Percentiles rank a stretch among this genome's conserved stretches.
Conservation (phyloP, 1,284 basidiomycete species). For the Termitomyces sp. region DNA sequence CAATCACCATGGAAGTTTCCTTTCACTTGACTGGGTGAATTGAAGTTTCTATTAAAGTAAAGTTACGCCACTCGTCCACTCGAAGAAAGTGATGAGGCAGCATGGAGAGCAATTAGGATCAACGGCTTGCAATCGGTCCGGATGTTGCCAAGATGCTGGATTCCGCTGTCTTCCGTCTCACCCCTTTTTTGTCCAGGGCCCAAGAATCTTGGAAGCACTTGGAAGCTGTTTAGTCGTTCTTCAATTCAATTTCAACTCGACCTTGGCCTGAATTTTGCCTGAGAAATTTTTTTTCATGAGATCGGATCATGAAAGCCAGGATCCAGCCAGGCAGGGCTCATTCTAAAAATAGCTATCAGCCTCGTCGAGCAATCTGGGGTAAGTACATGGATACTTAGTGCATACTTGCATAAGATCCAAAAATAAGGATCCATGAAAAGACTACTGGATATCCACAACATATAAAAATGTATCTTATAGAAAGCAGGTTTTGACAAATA, state of each 20-base stretch:
- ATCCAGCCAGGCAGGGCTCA: neutral
- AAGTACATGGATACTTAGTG: no score
- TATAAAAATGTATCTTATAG: neutral
- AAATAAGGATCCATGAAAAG: no score
- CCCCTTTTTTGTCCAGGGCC: neutral
- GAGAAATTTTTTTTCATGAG: neutral
- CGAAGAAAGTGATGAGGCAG: neutral
- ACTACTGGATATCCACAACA: no score
- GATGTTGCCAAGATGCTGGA: neutral
- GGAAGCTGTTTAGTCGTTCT: neutral
- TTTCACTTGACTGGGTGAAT: neutral
- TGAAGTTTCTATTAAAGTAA: neutral
- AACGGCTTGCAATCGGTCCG: conserved; percentile 1
- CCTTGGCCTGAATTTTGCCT: neutral
- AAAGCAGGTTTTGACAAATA: neutral
- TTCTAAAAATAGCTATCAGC: neutral
- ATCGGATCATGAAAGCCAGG: neutral
- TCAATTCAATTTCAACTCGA: neutral
- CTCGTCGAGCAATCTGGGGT: no score
- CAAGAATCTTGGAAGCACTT: neutral
- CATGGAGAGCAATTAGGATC: neutral
- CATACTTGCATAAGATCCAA: no score
- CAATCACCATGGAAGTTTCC: neutral
- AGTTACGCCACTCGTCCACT: neutral
- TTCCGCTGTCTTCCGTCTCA: neutral